Conservation (phyloP, 305 asterid species). For the Ilex paraguariensis region DNA sequence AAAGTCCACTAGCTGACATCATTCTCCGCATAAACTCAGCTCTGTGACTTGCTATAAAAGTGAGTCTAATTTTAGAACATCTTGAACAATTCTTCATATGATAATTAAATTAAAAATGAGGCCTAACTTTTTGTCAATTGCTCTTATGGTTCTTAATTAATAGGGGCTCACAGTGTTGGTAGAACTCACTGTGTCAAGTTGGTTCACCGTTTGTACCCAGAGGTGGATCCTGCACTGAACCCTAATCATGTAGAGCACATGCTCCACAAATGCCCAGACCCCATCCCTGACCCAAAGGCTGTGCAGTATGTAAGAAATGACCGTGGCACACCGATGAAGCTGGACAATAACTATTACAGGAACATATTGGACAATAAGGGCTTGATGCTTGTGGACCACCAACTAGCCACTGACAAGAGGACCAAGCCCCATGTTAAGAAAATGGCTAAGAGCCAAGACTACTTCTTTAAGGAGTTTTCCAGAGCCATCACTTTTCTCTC, state of each 20-base stretch:
- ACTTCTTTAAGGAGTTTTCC: slow-evolving; percentile 67
- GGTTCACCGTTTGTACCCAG: slow-evolving; percentile 95
- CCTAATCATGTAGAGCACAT: slow-evolving; percentile 84
- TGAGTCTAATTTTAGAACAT: no score
- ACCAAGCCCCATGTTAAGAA: slow-evolving; percentile 87
- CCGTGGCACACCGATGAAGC: slow-evolving; percentile 93
- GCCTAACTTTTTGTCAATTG: not conserved
- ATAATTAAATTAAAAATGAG: not conserved
- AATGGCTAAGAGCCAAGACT: slow-evolving; percentile 88
- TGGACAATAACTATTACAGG: slow-evolving; percentile 88
- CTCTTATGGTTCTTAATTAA: not conserved
- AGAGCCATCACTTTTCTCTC: slow-evolving; percentile 75
- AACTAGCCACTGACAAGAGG: slow-evolving; percentile 68
- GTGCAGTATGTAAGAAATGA: slow-evolving; percentile 96
- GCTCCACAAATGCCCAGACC: slow-evolving; percentile 91
- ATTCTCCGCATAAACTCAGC: no score
- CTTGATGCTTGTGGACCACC: slow-evolving; percentile 78
- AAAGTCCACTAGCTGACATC: no score
- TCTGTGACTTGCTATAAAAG: no score
- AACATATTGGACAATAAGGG: slow-evolving; percentile 92
- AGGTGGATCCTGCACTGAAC: slow-evolving; percentile 81
- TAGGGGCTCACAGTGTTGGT: slow-evolving; percentile 96
- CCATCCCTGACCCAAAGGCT: slow-evolving; percentile 97
- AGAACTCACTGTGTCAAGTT: slow-evolving; percentile 93
- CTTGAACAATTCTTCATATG: no score